phyloP scores from a whole-genome alignment of 2,329 filamentous ascomycete genomes.

The Microascus cirrosus region DNA sequence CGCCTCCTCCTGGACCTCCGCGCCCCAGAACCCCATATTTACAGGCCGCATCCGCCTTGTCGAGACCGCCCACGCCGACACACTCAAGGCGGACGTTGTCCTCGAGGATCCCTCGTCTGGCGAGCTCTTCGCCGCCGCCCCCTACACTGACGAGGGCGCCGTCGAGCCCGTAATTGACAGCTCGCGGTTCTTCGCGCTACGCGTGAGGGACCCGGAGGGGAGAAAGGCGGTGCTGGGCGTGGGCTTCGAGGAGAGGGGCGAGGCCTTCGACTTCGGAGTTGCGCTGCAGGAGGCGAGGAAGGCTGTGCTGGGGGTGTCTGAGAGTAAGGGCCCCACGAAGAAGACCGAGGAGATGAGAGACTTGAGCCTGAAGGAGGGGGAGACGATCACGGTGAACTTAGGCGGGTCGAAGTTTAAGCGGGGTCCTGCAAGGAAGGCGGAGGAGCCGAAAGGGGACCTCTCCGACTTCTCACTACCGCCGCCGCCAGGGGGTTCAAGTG shows the following conservation, averaged over 20 bases:
- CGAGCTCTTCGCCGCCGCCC: constrained; percentile 72
- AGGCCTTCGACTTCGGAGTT: constrained; percentile 79
- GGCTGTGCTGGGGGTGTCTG: constrained; percentile 45
- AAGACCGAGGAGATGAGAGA: constrained; percentile 50
- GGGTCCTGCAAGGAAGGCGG: constrained; percentile 8
- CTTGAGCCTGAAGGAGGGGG: constrained; percentile 77
- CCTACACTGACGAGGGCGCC: constrained; percentile 53
- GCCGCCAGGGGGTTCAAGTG: constrained; percentile 29
- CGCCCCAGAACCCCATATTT: constrained; percentile 68
- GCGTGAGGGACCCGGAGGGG: constrained; percentile 64
- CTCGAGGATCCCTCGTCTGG: constrained; percentile 66
- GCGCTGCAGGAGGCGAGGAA: constrained; percentile 68
- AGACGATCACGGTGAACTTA: constrained; percentile 62
- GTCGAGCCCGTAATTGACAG: constrained; percentile 74
- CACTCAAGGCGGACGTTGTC: constrained; percentile 61
- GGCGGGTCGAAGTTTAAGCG: constrained; percentile 33
- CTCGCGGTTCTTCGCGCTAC: constrained; percentile 73
- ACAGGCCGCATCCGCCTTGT: constrained; percentile 70
- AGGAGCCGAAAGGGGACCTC: constrained; percentile 15
- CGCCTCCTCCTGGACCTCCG: constrained; percentile 65
- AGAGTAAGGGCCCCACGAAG: constrained; percentile 19
- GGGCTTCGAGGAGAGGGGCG: constrained; percentile 76
- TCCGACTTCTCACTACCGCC: constrained; percentile 64
- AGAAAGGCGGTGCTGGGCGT: constrained; percentile 72
- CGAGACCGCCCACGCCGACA: constrained; percentile 51